A percentile compares a stretch with the other conserved stretches of the same genome.
Evolutionary conservation across 345 rosid species (phyloP).

Genomic region (Rhodamnia argentea): DNA sequence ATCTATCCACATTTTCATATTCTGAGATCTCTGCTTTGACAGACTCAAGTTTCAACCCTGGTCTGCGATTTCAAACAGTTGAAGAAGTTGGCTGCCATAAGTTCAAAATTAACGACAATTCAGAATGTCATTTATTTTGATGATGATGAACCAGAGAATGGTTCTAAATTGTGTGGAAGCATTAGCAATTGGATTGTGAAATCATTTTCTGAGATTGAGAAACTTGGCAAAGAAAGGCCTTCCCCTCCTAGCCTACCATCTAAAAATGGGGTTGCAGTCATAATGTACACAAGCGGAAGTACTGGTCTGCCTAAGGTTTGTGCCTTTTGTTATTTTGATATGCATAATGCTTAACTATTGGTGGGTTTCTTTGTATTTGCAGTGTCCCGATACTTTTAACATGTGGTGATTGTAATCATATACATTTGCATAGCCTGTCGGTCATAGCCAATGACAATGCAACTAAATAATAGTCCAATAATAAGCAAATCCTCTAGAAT

Average conservation of each 20-base stretch:
- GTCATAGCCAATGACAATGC: neutral
- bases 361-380: no score
- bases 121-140: conserved; percentile 70
- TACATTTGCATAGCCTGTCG: neutral
- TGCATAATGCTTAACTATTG: neutral
- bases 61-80: conserved; percentile 73
- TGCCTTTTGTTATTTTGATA: neutral
- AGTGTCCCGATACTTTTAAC: neutral
- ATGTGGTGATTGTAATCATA: neutral
- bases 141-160: conserved; percentile 35
- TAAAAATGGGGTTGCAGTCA: conserved; percentile 57
- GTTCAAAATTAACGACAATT: conserved; percentile 39
- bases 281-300: conserved; percentile 97
- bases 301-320: conserved; percentile 88
- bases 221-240: conserved; percentile 46
- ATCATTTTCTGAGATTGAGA: conserved; percentile 72
- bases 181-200: conserved; percentile 37
- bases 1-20: neutral
- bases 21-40: conserved; percentile 13
- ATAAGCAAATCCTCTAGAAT: neutral
- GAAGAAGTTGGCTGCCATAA: conserved; percentile 52
- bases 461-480: neutral
- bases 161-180: conserved; percentile 17
- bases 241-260: conserved; percentile 53
- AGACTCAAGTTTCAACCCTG: conserved; percentile 78